Evolutionary conservation across 768 basidiomycete genomes (phyloP), one percentile per base, ranked within the genome.

Genomic region (Boletus sensibilis): DNA sequence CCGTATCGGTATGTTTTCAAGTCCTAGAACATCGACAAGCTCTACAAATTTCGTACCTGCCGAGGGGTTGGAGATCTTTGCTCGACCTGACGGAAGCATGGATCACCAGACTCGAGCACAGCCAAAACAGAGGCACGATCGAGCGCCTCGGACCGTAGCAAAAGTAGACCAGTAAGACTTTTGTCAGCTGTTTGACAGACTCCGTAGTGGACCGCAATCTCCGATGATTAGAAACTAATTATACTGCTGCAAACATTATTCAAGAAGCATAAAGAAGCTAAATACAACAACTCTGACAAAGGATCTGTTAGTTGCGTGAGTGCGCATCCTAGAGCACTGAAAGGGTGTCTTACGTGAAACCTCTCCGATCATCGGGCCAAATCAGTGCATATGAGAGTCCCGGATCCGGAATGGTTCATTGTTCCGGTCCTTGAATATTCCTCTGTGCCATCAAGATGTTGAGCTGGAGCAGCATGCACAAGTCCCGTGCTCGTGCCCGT

Each of bases 361-460:
- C 13, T 23, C 5, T 3, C 27, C 11, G 9, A 12, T 5, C 11
- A n/a, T n/a, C n/a, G n/a, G 9, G 27, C 43, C 25, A 44, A 44
- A 27, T n/a, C 18, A 10, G 43, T 44, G 18, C 27, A 29, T 44
- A 40, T 20, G 41, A 20, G 16, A 11, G 9, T 27, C 25, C 25
- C 10, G n/a, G 2, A 18, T 8, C n/a, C 12, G 13, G 33, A 35
- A 47, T 21, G 45, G 18, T 10, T 29, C 8, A 11, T 18, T 27
- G 25, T 44, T 44, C 39, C 13, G 20, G n/a, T 29, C 27, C 25
- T 33, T 25, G 40, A 16, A 52, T 44, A 16, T 18, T 27, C 34
- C 14, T 41, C 45, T 34, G 46, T 12, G 44, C 58, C 45, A 60
- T 60, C 47, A 58, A 48, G 52, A 54, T 59, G 11, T n/a, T 18